These are phyloP conservation scores for Kappamyces sp. DNA, from an alignment of 192 early-diverging fungal species.

Conservation along the genomic window DNA sequence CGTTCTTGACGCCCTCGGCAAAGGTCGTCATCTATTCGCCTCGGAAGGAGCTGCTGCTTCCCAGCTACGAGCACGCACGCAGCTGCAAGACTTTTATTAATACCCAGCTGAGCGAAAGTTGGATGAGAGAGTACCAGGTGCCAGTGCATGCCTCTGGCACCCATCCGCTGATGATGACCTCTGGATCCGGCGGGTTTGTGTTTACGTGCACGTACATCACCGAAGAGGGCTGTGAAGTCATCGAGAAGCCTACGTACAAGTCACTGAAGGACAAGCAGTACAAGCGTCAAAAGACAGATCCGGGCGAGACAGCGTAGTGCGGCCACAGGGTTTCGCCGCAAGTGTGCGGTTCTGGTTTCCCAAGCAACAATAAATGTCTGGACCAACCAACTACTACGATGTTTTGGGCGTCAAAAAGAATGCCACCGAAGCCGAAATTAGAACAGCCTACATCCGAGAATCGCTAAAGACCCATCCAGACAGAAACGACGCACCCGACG, in stretches of 20 bases:
- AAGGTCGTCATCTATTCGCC: slow-evolving; percentile 74
- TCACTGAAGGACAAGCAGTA: no score
- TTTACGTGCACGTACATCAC: slow-evolving; percentile 16
- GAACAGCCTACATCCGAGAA: slow-evolving; percentile 73
- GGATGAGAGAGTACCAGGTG: slow-evolving; percentile 73
- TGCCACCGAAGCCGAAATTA: slow-evolving; percentile 61
- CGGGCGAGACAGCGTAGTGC: no score
- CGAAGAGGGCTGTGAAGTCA: neutral
- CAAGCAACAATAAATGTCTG: no score
- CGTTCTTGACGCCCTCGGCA: slow-evolving; percentile 73
- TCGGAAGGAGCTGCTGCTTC: slow-evolving; percentile 39
- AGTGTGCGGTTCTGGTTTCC: no score
- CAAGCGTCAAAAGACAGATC: no score
- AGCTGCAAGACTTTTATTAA: slow-evolving; percentile 65
- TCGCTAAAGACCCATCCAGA: slow-evolving; percentile 52
- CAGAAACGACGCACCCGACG: slow-evolving; percentile 44
- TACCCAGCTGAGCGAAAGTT: slow-evolving; percentile 83
- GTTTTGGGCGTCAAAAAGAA: slow-evolving; percentile 53
- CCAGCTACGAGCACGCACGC: slow-evolving; percentile 46
- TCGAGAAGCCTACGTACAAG: no score
- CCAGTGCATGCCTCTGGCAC: slow-evolving; percentile 35
- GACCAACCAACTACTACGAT: slow-evolving; percentile 55
- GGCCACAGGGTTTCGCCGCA: no score
- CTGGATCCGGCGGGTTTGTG: slow-evolving; percentile 39
- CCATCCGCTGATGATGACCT: slow-evolving; percentile 45